phyloP scores from a whole-genome alignment of 306 rosid species.

The Malus sylvestris region DNA sequence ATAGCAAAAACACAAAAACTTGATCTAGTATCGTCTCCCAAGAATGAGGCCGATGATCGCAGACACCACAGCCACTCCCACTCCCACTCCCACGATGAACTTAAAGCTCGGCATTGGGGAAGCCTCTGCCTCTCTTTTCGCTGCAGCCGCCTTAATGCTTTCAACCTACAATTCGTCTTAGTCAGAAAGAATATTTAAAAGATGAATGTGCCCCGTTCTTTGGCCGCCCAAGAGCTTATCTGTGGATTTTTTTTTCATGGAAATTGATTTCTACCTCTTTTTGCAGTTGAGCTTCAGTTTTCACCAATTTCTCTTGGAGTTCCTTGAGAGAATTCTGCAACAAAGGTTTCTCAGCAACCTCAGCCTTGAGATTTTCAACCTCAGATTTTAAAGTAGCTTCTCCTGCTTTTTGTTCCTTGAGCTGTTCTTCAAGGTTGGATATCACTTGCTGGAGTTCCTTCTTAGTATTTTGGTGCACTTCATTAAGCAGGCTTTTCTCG shows the following conservation, averaged over 20 bases:
- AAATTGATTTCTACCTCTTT: conserved; percentile 52
- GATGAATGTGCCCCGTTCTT: not conserved
- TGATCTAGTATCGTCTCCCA: conserved; percentile 67
- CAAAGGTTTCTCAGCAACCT: conserved; percentile 50
- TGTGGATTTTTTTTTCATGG: not conserved
- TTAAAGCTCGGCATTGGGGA: conserved; percentile 44
- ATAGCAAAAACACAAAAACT: conserved; percentile 19
- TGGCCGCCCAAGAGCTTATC: not conserved
- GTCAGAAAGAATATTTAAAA: conserved; percentile 8
- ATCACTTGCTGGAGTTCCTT: conserved; percentile 63
- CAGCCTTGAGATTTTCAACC: conserved; percentile 52
- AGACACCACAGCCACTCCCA: conserved; percentile 65
- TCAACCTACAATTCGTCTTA: conserved; percentile 42
- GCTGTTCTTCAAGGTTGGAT: conserved; percentile 53
- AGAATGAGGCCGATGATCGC: conserved; percentile 69
- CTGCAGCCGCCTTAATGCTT: conserved; percentile 43
- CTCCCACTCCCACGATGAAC: conserved; percentile 59
- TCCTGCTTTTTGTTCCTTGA: conserved; percentile 53
- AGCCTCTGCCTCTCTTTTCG: conserved; percentile 57
- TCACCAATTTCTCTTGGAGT: conserved; percentile 53
- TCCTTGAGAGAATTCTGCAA: conserved; percentile 52
- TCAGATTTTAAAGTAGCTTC: conserved; percentile 54
- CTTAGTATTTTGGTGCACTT: conserved; percentile 55
- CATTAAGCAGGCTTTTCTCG: conserved; percentile 72
- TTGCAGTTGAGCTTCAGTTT: conserved; percentile 52